A percentile compares a stretch with the other conserved stretches of the same genome.
Evolutionary conservation across 495 filamentous ascomycete species (phyloP).

Genomic region (Penicillium bovifimosum): DNA sequence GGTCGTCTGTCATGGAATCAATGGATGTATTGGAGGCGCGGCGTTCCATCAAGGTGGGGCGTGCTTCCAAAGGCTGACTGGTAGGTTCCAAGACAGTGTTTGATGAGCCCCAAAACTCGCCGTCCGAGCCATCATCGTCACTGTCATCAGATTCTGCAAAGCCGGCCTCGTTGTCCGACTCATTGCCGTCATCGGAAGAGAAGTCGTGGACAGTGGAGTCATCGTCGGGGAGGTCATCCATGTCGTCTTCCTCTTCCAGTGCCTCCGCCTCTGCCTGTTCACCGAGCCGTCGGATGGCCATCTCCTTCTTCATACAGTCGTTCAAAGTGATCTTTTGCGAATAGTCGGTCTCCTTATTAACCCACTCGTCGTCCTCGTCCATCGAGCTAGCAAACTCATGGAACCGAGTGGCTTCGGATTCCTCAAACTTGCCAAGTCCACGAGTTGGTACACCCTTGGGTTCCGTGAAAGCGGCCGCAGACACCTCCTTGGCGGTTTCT

Average conservation of each 20-base stretch:
- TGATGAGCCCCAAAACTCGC: constrained; percentile 71
- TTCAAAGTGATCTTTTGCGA: constrained; percentile 71
- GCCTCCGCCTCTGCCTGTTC: constrained; percentile 91
- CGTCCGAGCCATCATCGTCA: constrained; percentile 61
- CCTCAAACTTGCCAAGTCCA: constrained; percentile 52
- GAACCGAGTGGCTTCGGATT: constrained; percentile 69
- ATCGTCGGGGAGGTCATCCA: constrained; percentile 53
- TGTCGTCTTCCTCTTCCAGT: constrained; percentile 57
- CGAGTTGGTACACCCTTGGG: constrained; percentile 34
- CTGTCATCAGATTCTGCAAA: constrained; percentile 88
- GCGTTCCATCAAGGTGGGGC: constrained; percentile 42
- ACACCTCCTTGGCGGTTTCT: constrained; percentile 1
- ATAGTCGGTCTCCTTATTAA: constrained; percentile 57
- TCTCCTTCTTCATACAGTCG: constrained; percentile 88
- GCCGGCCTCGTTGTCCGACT: constrained; percentile 93
- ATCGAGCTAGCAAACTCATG: constrained; percentile 88
- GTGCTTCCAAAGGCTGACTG: constrained; percentile 42
- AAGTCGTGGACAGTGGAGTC: constrained; percentile 61
- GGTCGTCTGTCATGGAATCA: constrained; percentile 52
- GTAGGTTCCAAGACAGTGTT: constrained; percentile 54
- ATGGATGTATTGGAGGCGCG: constrained; percentile 58
- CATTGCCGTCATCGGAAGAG: constrained; percentile 65
- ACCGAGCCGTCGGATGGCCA: constrained; percentile 75
- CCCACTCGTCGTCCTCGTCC: constrained; percentile 82
- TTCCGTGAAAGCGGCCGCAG: constrained; percentile 1